Evolutionary conservation across 1,284 basidiomycete species (phyloP).

Genomic region (Marasmius sp.): DNA sequence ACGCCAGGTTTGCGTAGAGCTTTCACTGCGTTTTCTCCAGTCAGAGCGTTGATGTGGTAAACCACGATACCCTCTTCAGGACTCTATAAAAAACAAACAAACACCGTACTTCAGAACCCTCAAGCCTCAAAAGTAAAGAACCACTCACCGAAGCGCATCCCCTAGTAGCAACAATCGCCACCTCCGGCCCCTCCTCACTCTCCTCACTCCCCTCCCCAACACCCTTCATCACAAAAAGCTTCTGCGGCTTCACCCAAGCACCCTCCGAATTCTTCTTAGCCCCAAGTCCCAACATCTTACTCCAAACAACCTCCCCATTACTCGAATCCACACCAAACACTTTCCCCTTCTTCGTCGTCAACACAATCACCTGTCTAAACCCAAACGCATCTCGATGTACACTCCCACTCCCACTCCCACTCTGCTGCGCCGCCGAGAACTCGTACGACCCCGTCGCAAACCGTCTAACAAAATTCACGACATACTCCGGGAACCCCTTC

Average conservation of each 20-base stretch:
- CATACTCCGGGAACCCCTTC: slow-evolving; percentile 74
- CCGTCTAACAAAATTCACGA: slow-evolving; percentile 65
- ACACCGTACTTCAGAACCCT: slow-evolving; percentile 7
- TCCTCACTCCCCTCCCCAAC: slow-evolving; percentile 44
- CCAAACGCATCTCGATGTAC: slow-evolving; percentile 82
- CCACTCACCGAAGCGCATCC: slow-evolving; percentile 57
- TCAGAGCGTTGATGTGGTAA: slow-evolving; percentile 80
- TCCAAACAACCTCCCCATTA: slow-evolving; percentile 79
- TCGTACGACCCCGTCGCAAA: slow-evolving; percentile 75
- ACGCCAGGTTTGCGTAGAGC: slow-evolving; percentile 25
- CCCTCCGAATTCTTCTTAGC: slow-evolving; percentile 55
- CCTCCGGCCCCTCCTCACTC: slow-evolving; percentile 39
- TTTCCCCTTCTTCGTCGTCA: slow-evolving; percentile 73
- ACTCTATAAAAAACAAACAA: slow-evolving; percentile 34
- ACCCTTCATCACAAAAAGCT: slow-evolving; percentile 53
- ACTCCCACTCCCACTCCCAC: too few relatives aligned
- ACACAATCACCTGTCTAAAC: slow-evolving; percentile 83
- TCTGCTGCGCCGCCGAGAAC: too few relatives aligned
- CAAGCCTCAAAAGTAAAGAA: slow-evolving; percentile 4
- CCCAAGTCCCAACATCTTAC: slow-evolving; percentile 64
- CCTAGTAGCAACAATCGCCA: slow-evolving; percentile 62
- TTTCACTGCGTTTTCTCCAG: slow-evolving; percentile 55
- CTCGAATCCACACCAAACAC: slow-evolving; percentile 82
- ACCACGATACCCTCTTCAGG: slow-evolving; percentile 65
- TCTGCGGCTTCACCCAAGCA: slow-evolving; percentile 53